A percentile compares a stretch with the other conserved stretches of the same genome.
Evolutionary conservation across 2,329 filamentous ascomycete genomes (phyloP).

Genomic region (Verticillium dahliae): DNA sequence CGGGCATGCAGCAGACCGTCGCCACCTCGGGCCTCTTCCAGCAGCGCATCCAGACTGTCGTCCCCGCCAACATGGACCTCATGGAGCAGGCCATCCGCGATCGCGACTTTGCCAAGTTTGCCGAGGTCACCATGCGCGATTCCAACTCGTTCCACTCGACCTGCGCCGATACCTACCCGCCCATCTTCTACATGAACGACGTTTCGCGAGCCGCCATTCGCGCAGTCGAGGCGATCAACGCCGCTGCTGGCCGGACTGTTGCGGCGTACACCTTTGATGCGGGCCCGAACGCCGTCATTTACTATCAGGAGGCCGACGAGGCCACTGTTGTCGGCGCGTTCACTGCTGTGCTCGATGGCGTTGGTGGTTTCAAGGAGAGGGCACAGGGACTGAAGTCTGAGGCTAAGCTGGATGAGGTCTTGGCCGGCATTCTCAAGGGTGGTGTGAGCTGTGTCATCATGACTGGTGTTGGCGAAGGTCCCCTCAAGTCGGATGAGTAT

Average conservation of each 20-base stretch:
- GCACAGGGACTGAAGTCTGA: conserved; percentile 44
- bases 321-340: conserved; percentile 70
- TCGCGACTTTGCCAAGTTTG: conserved; percentile 81
- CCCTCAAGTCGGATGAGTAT: conserved; percentile 70
- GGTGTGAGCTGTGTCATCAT: conserved; percentile 86
- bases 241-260: conserved; percentile 67
- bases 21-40: conserved; percentile 84
- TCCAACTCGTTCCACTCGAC: conserved; percentile 96
- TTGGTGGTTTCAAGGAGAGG: conserved; percentile 67
- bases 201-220: conserved; percentile 80
- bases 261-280: conserved; percentile 97
- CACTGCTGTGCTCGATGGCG: conserved; percentile 55
- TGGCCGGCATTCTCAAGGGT: conserved; percentile 60
- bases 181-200: conserved; percentile 99
- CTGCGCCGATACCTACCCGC: conserved; percentile 90
- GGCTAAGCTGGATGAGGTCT: conserved; percentile 57
- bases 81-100: conserved; percentile 78
- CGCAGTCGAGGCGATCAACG: conserved; percentile 84
- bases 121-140: conserved; percentile 89
- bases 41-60: conserved; percentile 66
- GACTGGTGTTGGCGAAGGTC: conserved; percentile 87
- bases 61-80: conserved; percentile 72
- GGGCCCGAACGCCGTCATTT: conserved; percentile 93
- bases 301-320: conserved; percentile 79
- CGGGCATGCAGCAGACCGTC: conserved; percentile 96